Base-by-base conservation (phyloP, 805 yeast genomes). In the Debaryomyces tyrocola region DNA sequence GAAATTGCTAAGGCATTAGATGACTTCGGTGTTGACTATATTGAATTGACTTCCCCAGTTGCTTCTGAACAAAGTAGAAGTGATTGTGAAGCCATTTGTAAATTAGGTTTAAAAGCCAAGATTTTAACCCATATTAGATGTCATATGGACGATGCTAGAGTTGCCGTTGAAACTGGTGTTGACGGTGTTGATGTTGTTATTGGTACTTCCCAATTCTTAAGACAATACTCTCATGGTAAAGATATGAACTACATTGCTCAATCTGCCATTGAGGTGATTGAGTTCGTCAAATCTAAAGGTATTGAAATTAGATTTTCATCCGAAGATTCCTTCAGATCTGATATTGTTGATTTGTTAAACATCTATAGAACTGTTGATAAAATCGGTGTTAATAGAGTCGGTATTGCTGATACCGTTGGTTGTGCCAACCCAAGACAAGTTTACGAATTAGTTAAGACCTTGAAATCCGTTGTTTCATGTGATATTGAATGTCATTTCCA, bases 371-470 rank as follows among this genome's bases (percentile, higher is more conserved):
- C 83, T n/a, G 83, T 79, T 45, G 82, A 78, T 63, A 79, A 79
- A 62, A 77, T 79, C 44, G 84, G 84, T 46, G 84, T 79, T 31
- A 74, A 79, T 64, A 73, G 84, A 70, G 81, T 79, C 43, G 84
- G 84, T 64, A 79, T 79, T 62, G 83, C 84, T 42, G 84, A 79
- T 64, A 79, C 84, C 39, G 83, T 79, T 48, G 84, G 84, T 47
- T 79, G 84, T 61, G 84, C 84, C 44, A 78, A 79, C 64, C 83
- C 83, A 53, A 74, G 84, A 71, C 84, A 79, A 60, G 84, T 79
- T 37, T 79, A 77, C 58, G 83, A 79, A 61, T 72, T 79, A 58
- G 81, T 79, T 51, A 76, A 77, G 65, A 79, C 84, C 15, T 70
- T 79, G 57, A 79, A 75, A 60, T 73, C 81, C 0, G 82, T 79